Evolutionary conservation across 495 filamentous ascomycete genomes (phyloP).

Genomic region (Xeromyces bisporus): DNA sequence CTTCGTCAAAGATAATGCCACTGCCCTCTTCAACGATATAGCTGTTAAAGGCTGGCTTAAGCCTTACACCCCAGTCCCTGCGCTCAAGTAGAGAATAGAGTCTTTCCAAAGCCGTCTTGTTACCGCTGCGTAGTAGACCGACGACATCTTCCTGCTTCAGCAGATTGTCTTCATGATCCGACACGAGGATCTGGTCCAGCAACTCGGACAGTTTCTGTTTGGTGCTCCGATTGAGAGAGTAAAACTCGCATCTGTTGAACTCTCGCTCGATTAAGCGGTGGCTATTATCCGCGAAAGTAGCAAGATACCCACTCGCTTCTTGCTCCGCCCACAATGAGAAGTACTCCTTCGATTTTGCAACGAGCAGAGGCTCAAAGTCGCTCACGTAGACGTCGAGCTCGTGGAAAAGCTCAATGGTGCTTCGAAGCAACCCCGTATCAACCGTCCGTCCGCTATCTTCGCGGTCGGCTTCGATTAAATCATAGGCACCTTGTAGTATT

Average conservation of each 20-base stretch:
- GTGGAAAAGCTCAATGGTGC: constrained; percentile 65
- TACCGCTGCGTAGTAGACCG: constrained; percentile 47
- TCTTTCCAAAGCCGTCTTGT: constrained; percentile 48
- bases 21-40: constrained; percentile 69
- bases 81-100: constrained; percentile 60
- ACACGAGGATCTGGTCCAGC: constrained; percentile 50
- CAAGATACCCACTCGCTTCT: constrained; percentile 40
- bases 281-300: constrained; percentile 52
- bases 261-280: constrained; percentile 51
- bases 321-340: constrained; percentile 47
- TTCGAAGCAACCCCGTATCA: constrained; percentile 42
- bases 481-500: constrained; percentile 55
- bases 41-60: constrained; percentile 54
- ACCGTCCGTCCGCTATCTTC: constrained; percentile 15
- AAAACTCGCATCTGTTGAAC: constrained; percentile 53
- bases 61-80: constrained; percentile 41
- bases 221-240: constrained; percentile 65
- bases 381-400: constrained; percentile 59
- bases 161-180: constrained; percentile 41
- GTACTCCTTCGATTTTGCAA: constrained; percentile 46
- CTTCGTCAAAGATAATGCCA: constrained; percentile 61
- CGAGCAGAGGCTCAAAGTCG: constrained; percentile 61
- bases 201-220: constrained; percentile 54
- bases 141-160: constrained; percentile 45
- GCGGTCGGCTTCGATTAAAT: constrained; percentile 60